Evolutionary conservation across 1,284 basidiomycete species (phyloP), one percentile per base, ranked within the genome.

Genomic region (Dichomitus squalens): DNA sequence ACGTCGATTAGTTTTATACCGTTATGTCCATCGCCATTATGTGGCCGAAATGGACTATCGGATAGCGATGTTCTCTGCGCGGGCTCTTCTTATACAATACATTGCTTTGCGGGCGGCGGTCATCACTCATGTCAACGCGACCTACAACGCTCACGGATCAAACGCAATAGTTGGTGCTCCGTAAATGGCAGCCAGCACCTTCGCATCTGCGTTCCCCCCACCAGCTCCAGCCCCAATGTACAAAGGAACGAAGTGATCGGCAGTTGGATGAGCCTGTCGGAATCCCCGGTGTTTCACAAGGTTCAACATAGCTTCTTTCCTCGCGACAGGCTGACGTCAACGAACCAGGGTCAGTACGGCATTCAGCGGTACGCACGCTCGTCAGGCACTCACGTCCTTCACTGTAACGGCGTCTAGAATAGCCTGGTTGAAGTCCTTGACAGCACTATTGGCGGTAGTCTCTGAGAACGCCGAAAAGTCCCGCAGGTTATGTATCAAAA

Each of bases 161-260:
- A 90, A 89, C 29, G 84, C 87, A 60, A 86, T 75, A 14, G 86
- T 85, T 12, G 81, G 78, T 21, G 78, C 73, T 9, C 85, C 86
- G 66, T 85, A 86, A 46, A 82, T 67, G 23, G 79, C 82, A 52
- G 76, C 71, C 35, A 89, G 58, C 6, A 87, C 76, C 64, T 70
- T 75, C 11, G 78, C 78, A 25, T 74, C 71, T 12, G 83, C 83
- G 29, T 57, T 41, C 7, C 75, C 77, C 54, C 84, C 85, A 4
- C 85, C 87, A n/a, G 87, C 88, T 8, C 88, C 88, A 21, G 83
- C 86, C 4, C 84, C 88, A 38, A 89, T 76, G 68, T 90, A 91
- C 21, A 91, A 65, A 9, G 89, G 88, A 18, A 90, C 76, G 68
- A 89, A 89, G 64, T 91, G 89, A 21, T 91, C 89, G 65, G 85